Percentiles rank a stretch among this genome's conserved stretches.
These are phyloP conservation scores for Hanseniaspora taiwanica DNA, from an alignment of 805 yeast genomes.

Conservation along the genomic window DNA sequence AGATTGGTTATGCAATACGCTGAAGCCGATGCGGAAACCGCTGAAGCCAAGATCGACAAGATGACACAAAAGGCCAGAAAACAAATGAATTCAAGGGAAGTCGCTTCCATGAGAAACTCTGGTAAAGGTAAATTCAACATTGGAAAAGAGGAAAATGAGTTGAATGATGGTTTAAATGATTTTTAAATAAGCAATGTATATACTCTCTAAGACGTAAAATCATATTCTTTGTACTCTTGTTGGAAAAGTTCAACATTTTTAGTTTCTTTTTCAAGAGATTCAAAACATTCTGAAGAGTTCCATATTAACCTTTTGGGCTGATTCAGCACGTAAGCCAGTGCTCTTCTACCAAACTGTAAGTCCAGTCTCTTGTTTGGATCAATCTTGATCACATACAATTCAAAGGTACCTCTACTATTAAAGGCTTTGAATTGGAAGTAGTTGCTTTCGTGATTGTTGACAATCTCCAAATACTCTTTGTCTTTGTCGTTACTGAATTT, in stretches of 20 bases:
- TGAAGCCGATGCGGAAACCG: conserved; percentile 64
- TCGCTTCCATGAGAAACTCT: conserved; percentile 53
- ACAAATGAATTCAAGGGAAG: conserved; percentile 67
- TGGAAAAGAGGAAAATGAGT: conserved; percentile 42
- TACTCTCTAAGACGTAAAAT: conserved; percentile 28
- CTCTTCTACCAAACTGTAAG: conserved; percentile 74
- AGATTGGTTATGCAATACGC: conserved; percentile 90
- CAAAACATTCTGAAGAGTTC: conserved; percentile 51
- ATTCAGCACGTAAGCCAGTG: conserved; percentile 49
- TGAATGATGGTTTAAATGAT: conserved; percentile 16
- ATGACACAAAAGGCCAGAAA: conserved; percentile 77
- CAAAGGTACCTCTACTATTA: conserved; percentile 21
- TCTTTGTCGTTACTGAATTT: conserved; percentile 19
- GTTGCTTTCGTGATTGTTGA: conserved; percentile 20
- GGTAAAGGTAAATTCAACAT: conserved; percentile 62
- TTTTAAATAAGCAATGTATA: conserved; percentile 4
- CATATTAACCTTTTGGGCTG: conserved; percentile 55
- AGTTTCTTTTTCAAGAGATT: conserved; percentile 47
- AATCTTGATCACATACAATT: conserved; percentile 22
- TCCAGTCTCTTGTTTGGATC: conserved; percentile 36
- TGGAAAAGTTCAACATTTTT: conserved; percentile 54
- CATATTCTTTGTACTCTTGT: conserved; percentile 36
- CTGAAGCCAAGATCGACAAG: conserved; percentile 79
- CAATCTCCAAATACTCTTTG: conserved; percentile 15
- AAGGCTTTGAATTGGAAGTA: conserved; percentile 24